These are phyloP conservation scores for Vanrija pseudolonga DNA, from an alignment of 1,284 basidiomycete species.

Conservation along the genomic window DNA sequence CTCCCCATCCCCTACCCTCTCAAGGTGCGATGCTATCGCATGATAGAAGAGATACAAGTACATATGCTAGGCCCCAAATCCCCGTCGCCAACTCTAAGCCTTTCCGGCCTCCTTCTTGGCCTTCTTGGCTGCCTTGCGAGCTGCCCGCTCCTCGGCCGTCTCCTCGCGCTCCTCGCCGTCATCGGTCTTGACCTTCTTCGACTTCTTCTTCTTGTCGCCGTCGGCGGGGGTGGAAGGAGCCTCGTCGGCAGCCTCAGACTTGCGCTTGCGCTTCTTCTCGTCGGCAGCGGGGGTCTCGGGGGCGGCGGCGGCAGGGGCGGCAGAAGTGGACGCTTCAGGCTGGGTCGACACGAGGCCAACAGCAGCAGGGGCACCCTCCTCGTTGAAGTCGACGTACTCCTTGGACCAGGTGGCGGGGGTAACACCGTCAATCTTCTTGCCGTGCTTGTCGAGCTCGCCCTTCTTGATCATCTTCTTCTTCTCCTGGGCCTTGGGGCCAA, in stretches of 20 bases:
- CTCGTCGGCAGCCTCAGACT: constrained; percentile 49
- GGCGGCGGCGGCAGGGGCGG: constrained; percentile 43
- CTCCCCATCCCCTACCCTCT: too few relatives aligned
- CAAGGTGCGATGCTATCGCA: too few relatives aligned
- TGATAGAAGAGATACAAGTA: too few relatives aligned
- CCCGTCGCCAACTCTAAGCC: too few relatives aligned
- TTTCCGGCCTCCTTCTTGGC: constrained; percentile 37
- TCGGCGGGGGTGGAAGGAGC: constrained; percentile 46
- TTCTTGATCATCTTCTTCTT: constrained; percentile 99
- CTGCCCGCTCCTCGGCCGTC: constrained; percentile 46
- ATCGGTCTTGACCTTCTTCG: constrained; percentile 51
- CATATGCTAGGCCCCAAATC: too few relatives aligned
- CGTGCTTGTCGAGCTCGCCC: constrained; percentile 93
- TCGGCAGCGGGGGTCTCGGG: constrained; percentile 47
- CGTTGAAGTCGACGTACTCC: constrained; percentile 86
- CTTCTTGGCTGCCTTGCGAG: constrained; percentile 45
- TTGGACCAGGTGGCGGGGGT: constrained; percentile 89
- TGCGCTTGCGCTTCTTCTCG: constrained; percentile 54
- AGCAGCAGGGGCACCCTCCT: constrained; percentile 40
- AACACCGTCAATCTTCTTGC: constrained; percentile 82
- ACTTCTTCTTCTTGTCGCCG: constrained; percentile 61
- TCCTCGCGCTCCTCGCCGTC: constrained; percentile 51
- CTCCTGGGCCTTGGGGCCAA: constrained; percentile 91
- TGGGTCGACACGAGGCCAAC: constrained; percentile 33
- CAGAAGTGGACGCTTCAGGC: constrained; percentile 30